Base-by-base conservation (phyloP, 2,329 filamentous ascomycete genomes). In the Xylariaceae sp. region DNA sequence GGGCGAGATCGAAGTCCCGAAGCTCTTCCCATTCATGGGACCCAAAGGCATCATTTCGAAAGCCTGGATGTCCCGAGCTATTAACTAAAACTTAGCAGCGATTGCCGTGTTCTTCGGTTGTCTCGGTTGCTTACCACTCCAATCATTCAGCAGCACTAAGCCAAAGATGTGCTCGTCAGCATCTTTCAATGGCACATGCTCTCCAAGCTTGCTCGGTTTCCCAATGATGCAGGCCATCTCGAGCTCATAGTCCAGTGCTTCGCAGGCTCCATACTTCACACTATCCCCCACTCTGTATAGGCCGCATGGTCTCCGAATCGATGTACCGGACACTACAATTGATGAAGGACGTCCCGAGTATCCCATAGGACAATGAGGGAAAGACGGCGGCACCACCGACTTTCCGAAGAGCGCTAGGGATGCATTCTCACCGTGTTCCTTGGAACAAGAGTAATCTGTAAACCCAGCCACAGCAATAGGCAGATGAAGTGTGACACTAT, bases 161-260 rank as follows among this genome's bases (percentile, higher is more conserved):
- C 84, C 84, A 64, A 87, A 86, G 13, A 86, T 82, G 58, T 86
- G 81, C 0, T 82, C 75, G 6, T 81, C 75, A 0, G 83, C 80
- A 24, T 81, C 77, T 16, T 75, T 76, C 0, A 75, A 68, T 0
- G 66, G 60, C 0, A 81, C 55, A 0, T 67, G 65, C 35, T 75
- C 57, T 1, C 73, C 70, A n/a, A 72, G 58, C 0, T 62, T 53
- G 8, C 73, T 64, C 0, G 73, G 66, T 33, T 77, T 77, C 2
- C 77, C 76, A 6, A 80, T 68, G 2, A 80, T 64, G 5, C 74
- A 71, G 0, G 75, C 77, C 18, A 80, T 65, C 44, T 80, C 77
- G 18, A 79, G 63, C 48, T 75, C 73, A 27, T 74, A 75, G 46
- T 75, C 79, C 33, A 81, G 57, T 6, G 66, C 64, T 18, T 57